Conservation (phyloP, 2,329 filamentous ascomycete species). For the Penicillium sp. region DNA sequence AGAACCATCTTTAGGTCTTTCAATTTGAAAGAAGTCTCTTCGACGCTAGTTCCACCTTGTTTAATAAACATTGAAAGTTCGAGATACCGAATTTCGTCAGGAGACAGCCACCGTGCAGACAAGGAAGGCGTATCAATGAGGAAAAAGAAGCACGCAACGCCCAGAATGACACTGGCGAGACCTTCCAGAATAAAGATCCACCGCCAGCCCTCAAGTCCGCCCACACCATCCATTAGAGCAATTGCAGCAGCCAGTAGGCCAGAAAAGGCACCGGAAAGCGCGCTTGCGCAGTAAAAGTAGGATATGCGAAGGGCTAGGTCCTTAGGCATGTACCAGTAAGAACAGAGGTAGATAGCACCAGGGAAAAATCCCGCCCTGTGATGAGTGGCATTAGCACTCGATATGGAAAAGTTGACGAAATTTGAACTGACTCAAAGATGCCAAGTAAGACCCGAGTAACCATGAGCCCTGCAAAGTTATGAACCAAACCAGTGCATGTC, state of each 20-base stretch:
- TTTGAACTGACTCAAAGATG: conserved; percentile 16
- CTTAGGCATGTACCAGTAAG: conserved; percentile 25
- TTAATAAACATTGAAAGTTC: conserved; percentile 42
- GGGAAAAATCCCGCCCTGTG: conserved; percentile 28
- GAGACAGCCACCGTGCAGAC: conserved; percentile 41
- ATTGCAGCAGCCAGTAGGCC: conserved; percentile 56
- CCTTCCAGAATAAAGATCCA: conserved; percentile 57
- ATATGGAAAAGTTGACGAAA: not conserved
- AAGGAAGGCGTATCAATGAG: conserved; percentile 48
- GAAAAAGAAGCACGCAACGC: conserved; percentile 44
- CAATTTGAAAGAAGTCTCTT: conserved; percentile 27
- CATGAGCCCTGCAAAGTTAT: conserved; percentile 21
- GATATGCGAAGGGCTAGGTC: conserved; percentile 26
- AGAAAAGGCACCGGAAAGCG: conserved; percentile 53
- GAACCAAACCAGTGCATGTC: conserved; percentile 20
- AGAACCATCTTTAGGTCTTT: conserved; percentile 41
- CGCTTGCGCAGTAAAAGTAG: conserved; percentile 30
- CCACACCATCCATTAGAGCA: conserved; percentile 52
- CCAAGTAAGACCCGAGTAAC: conserved; percentile 14
- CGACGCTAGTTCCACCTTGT: conserved; percentile 28
- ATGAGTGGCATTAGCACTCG: not conserved
- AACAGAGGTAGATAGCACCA: conserved; percentile 31
- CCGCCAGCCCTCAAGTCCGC: conserved; percentile 49
- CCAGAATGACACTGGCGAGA: conserved; percentile 46
- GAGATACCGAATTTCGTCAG: conserved; percentile 43